Percentiles rank a stretch among this genome's conserved stretches.
Evolutionary conservation across 2,329 filamentous ascomycete species (phyloP).

Genomic region (Conoideocrella luteorostrata): DNA sequence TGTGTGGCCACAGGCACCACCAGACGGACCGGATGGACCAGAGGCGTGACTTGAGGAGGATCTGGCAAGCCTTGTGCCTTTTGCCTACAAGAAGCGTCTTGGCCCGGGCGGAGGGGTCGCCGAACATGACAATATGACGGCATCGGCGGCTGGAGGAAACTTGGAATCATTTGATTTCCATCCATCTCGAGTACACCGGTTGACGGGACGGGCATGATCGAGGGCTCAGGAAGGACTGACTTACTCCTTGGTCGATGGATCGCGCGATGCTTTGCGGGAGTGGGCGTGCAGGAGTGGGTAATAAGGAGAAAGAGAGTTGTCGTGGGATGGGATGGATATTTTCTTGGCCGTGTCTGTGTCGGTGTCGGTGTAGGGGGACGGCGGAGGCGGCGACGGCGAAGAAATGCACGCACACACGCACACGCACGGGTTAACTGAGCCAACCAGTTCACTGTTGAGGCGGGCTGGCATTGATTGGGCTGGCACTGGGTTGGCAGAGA

Average conservation of each 20-base stretch:
- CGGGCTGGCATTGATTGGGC: too few relatives aligned
- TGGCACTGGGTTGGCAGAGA: too few relatives aligned
- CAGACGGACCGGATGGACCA: too few relatives aligned
- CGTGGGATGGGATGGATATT: constrained; percentile 9
- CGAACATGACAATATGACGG: too few relatives aligned
- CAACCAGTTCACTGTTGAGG: too few relatives aligned
- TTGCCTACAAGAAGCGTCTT: too few relatives aligned
- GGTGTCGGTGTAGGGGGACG: neutral
- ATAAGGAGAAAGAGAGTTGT: constrained; percentile 11
- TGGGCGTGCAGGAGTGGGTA: constrained; percentile 9
- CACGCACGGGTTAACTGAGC: too few relatives aligned
- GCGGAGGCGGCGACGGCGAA: neutral
- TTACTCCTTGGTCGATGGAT: constrained; percentile 14
- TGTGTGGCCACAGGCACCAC: neutral
- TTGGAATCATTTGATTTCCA: neutral
- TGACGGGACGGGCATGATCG: constrained; percentile 1
- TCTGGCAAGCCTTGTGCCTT: too few relatives aligned
- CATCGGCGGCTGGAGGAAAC: too few relatives aligned
- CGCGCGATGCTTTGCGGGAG: constrained; percentile 7
- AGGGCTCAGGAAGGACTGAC: constrained; percentile 4
- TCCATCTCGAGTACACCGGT: neutral
- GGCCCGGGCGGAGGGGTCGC: too few relatives aligned
- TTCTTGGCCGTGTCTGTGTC: constrained; percentile 9
- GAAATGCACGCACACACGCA: too few relatives aligned
- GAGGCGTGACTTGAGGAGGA: constrained; percentile 1